Evolutionary conservation across 2,329 filamentous ascomycete species (phyloP).

Genomic region (Pseudogymnoascus sp.): DNA sequence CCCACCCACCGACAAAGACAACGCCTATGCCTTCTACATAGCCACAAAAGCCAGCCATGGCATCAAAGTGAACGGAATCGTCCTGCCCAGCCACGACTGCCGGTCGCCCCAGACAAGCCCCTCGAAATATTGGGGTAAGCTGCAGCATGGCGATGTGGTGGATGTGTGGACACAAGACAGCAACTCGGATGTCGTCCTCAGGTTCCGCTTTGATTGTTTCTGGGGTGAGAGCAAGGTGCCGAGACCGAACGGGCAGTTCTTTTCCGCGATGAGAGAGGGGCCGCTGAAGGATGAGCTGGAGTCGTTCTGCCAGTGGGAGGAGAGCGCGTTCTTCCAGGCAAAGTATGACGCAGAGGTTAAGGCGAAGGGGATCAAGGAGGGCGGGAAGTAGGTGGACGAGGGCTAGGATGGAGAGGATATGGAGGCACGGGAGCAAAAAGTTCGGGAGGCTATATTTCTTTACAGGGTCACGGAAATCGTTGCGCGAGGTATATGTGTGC

Average conservation of each 20-base stretch:
- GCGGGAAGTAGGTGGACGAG: not conserved
- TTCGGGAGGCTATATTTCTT: not conserved
- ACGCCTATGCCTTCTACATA: slow-evolving; percentile 55
- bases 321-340: slow-evolving; percentile 11
- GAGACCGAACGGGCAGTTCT: slow-evolving; percentile 17
- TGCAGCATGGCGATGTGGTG: slow-evolving; percentile 72
- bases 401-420: not conserved
- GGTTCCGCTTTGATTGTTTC: slow-evolving; percentile 26
- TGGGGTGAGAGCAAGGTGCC: slow-evolving; percentile 23
- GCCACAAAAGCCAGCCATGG: slow-evolving; percentile 71
- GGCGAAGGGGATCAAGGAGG: not conserved
- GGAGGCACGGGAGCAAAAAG: not conserved
- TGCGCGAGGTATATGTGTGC: not conserved
- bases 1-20: slow-evolving; percentile 37
- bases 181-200: slow-evolving; percentile 25
- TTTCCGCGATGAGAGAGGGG: slow-evolving; percentile 18
- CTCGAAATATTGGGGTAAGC: slow-evolving; percentile 53
- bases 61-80: slow-evolving; percentile 69
- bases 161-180: slow-evolving; percentile 55
- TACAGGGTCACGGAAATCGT: not conserved
- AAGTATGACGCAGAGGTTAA: slow-evolving; percentile 2
- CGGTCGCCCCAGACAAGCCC: slow-evolving; percentile 45
- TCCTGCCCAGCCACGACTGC: slow-evolving; percentile 49
- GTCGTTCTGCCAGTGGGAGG: slow-evolving; percentile 18
- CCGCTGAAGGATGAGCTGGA: slow-evolving; percentile 21